These are phyloP conservation scores for Glycyrrhiza uralensis DNA, from an alignment of 306 rosid species.

Conservation along the genomic window DNA sequence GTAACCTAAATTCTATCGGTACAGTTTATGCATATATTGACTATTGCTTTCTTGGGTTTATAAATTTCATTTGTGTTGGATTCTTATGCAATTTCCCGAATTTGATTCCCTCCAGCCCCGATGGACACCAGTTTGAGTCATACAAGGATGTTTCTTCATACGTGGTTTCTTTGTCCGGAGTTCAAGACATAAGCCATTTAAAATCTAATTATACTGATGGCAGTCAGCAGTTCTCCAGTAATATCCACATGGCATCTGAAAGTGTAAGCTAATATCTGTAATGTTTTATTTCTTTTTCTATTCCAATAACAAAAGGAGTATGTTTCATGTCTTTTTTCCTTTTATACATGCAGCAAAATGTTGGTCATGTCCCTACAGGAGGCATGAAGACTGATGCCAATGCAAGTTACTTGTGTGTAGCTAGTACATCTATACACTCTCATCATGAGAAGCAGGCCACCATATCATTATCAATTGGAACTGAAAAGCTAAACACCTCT, in stretches of 20 bases:
- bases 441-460: constrained; percentile 34
- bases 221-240: constrained; percentile 33
- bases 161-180: constrained; percentile 46
- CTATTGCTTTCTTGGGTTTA: constrained; percentile 22
- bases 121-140: constrained; percentile 68
- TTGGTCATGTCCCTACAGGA: constrained; percentile 30
- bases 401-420: no score
- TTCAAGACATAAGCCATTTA: constrained; percentile 30
- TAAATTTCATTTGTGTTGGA: constrained; percentile 5
- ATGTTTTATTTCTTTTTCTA: neutral
- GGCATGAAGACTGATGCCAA: constrained; percentile 36
- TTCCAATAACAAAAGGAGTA: neutral
- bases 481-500: constrained; percentile 20
- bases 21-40: constrained; percentile 3
- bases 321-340: constrained; percentile 10
- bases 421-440: no score
- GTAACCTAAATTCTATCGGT: neutral
- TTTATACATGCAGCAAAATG: constrained; percentile 33
- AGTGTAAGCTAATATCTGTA: constrained; percentile 49
- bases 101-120: constrained; percentile 65
- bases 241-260: constrained; percentile 34
- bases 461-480: constrained; percentile 27
- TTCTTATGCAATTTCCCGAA: constrained; percentile 39
- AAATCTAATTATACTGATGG: constrained; percentile 38
- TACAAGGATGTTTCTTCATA: constrained; percentile 64